These are phyloP conservation scores for Arthrobotrys entomopaga DNA, from an alignment of 2,329 filamentous ascomycete genomes.

Conservation along the genomic window DNA sequence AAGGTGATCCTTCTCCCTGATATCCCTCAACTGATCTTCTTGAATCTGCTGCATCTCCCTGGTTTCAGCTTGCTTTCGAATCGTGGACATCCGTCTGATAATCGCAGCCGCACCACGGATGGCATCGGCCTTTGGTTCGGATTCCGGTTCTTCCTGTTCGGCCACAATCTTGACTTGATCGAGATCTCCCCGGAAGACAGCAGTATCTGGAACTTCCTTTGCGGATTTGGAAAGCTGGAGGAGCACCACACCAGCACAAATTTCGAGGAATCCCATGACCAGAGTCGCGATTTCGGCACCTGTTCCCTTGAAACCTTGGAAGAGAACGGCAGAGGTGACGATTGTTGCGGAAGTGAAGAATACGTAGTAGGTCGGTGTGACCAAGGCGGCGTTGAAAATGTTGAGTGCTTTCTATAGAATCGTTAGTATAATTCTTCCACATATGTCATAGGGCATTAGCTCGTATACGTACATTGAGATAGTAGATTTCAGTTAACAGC, in stretches of 20 bases:
- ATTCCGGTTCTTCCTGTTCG: conserved; percentile 94
- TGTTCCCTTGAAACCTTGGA: conserved; percentile 91
- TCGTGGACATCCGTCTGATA: conserved; percentile 80
- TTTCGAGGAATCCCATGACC: conserved; percentile 90
- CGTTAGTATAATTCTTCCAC: conserved; percentile 5
- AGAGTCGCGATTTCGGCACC: conserved; percentile 76
- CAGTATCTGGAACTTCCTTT: conserved; percentile 93
- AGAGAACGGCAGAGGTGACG: conserved; percentile 89
- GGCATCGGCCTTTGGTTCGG: conserved; percentile 93
- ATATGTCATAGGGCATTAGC: too few relatives aligned
- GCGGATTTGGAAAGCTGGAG: conserved; percentile 97
- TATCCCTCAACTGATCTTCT: conserved; percentile 77
- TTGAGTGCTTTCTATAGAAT: conserved; percentile 89
- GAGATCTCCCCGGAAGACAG: conserved; percentile 89
- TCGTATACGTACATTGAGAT: conserved; percentile 79
- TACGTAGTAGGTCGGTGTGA: conserved; percentile 98
- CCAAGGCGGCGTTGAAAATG: conserved; percentile 93
- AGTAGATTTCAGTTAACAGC: conserved; percentile 91
- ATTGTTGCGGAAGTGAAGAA: conserved; percentile 98
- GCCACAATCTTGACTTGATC: conserved; percentile 96
- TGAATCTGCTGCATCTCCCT: conserved; percentile 81
- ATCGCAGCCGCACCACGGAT: conserved; percentile 92
- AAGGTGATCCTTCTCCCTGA: conserved; percentile 79
- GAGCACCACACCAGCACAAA: conserved; percentile 90
- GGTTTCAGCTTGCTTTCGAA: conserved; percentile 79